Percentiles rank a stretch among this genome's conserved stretches.
Evolutionary conservation across 1,139 yeast species (phyloP).

Genomic region (Taphrina populina): DNA sequence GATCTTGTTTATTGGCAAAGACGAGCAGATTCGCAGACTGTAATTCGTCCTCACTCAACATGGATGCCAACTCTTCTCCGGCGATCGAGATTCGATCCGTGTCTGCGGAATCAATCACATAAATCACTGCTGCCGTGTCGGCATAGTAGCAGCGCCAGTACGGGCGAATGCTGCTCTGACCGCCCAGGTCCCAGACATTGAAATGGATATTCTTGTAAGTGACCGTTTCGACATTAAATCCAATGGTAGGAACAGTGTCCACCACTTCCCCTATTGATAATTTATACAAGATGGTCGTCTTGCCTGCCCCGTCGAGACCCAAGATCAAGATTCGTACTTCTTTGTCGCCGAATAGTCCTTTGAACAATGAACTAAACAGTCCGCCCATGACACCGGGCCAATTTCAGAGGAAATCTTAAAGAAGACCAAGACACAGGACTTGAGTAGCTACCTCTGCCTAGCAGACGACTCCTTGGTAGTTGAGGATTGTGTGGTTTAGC

Average conservation of each 20-base stretch:
- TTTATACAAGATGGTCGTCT: constrained; percentile 88
- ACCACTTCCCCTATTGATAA: constrained; percentile 44
- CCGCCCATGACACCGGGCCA: constrained; percentile 59
- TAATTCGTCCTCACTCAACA: constrained; percentile 91
- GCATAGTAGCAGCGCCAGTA: constrained; percentile 98
- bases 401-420: too few relatives aligned
- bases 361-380: constrained; percentile 78
- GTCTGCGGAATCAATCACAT: constrained; percentile 96
- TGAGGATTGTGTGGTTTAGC: too few relatives aligned
- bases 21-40: constrained; percentile 86
- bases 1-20: constrained; percentile 96
- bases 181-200: constrained; percentile 86
- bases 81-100: constrained; percentile 88
- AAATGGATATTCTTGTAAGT: constrained; percentile 85
- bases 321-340: constrained; percentile 88
- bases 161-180: constrained; percentile 94
- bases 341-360: constrained; percentile 85
- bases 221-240: constrained; percentile 93
- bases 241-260: constrained; percentile 55
- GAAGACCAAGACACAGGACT: too few relatives aligned
- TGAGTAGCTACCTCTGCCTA: too few relatives aligned
- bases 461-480: too few relatives aligned
- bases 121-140: constrained; percentile 51
- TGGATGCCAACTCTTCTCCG: constrained; percentile 80
- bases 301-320: constrained; percentile 94